Evolutionary conservation across 2,329 filamentous ascomycete genomes (phyloP), one percentile per base, ranked within the genome.

Genomic region (Westerdykella sp.): DNA sequence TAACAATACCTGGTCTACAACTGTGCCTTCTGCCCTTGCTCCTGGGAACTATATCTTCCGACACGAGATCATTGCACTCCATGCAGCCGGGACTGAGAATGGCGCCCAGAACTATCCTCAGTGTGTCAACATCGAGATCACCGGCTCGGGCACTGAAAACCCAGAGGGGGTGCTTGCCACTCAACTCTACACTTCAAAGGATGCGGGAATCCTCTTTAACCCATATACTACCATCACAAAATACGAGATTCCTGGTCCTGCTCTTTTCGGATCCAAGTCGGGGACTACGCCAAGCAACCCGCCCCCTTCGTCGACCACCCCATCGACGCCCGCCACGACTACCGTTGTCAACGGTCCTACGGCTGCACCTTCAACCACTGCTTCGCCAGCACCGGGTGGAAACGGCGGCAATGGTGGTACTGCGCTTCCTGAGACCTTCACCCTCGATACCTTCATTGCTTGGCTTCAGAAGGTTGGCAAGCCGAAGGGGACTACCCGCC

Each of bases 1-100:
- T 62, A 73, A 79, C 48, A 71, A 69, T 36, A 75, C 77, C 11
- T 67, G 51, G 67, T 69, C 51, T 34, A 62, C 73, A 18, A 71
- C 65, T 10, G 67, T 78, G 22, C 76, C 75, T 6, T 44, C 54
- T 4, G 54, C 62, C 13, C 65, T 77, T 42, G 61, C 55, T 12
- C 55, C 71, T 0, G 77, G 76, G 11, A 69, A 73, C 47, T 80
- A 79, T 53, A 73, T 80, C 44, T 66, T 80, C 46, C 69, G 77
- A 15, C 76, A 79, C 55, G 77, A 80, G 62, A 69, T 71, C 42
- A 73, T 74, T 42, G 76, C 71, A 3, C 63, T 78, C 7, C 75
- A 78, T 49, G 59, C 61, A 0, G 69, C 69, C 10, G 54, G 59
- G n/a, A 59, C 62, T 3, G 48, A 39, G 40, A 72, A 75, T 47